These are phyloP conservation scores for Cyamopsis tetragonoloba DNA, from an alignment of 306 rosid genomes.

Conservation along the genomic window DNA sequence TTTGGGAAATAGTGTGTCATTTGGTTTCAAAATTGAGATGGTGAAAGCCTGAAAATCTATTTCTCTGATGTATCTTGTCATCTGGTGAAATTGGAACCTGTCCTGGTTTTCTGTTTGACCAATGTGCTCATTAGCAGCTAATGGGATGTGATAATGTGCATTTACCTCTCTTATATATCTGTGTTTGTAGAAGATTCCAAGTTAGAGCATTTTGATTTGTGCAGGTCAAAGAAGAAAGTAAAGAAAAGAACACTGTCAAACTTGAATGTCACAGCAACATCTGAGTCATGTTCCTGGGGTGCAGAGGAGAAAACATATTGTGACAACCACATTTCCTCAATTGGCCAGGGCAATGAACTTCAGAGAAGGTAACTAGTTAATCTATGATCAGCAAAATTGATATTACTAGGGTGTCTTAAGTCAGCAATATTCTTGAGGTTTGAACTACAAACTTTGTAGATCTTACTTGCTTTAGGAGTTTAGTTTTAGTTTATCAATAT, in stretches of 20 bases:
- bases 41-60: conserved; percentile 10
- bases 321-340: conserved; percentile 67
- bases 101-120: conserved; percentile 11
- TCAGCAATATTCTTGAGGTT: not conserved
- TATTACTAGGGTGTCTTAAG: not conserved
- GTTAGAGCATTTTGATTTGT: too few species aligned
- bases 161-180: not conserved
- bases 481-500: conserved; percentile 13
- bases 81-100: not conserved
- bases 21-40: not conserved
- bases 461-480: not conserved
- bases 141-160: not conserved
- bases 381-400: not conserved
- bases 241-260: conserved; percentile 41
- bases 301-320: conserved; percentile 74
- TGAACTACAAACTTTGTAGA: not conserved
- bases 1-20: conserved; percentile 17
- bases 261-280: conserved; percentile 50
- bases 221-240: conserved; percentile 58
- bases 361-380: conserved; percentile 45
- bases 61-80: conserved; percentile 14
- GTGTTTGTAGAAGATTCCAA: too few species aligned
- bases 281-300: conserved; percentile 76
- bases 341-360: conserved; percentile 41
- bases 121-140: conserved; percentile 5